These are phyloP conservation scores for Aspergillus phoenicis DNA, from an alignment of 2,329 filamentous ascomycete species.

Conservation along the genomic window DNA sequence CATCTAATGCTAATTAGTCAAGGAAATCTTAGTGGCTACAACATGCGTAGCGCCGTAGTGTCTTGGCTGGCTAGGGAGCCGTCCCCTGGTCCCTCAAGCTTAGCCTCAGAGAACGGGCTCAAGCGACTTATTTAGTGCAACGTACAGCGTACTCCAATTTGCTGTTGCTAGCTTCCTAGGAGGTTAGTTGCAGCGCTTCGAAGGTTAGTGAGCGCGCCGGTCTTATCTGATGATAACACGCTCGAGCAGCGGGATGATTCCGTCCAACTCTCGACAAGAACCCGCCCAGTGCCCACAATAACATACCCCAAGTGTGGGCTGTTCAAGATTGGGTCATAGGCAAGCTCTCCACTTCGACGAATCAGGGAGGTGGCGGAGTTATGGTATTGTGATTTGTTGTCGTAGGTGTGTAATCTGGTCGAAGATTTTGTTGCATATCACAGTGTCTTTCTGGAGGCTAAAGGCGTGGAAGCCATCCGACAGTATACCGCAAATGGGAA, in stretches of 20 bases:
- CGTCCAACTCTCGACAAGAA: background rate
- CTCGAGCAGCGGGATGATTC: background rate
- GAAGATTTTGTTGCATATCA: background rate
- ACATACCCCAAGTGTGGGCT: background rate
- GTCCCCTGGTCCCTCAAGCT: background rate
- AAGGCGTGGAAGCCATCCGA: background rate
- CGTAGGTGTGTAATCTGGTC: background rate
- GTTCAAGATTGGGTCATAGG: background rate
- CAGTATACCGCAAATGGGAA: background rate
- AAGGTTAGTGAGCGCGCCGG: background rate
- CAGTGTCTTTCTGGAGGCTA: background rate
- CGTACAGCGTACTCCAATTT: background rate
- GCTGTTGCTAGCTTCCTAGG: background rate
- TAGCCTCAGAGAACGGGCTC: background rate
- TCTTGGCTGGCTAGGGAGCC: background rate
- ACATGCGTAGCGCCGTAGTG: background rate
- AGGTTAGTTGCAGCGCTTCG: conserved; percentile 3
- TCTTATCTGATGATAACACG: background rate
- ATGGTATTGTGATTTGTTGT: background rate
- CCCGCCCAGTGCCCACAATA: background rate
- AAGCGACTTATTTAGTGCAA: background rate
- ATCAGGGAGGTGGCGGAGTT: background rate
- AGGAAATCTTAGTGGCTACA: background rate
- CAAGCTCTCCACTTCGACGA: background rate
- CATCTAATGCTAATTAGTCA: background rate